phyloP scores from a whole-genome alignment of 2,329 filamentous ascomycete species.

The Penicillium olsonii region DNA sequence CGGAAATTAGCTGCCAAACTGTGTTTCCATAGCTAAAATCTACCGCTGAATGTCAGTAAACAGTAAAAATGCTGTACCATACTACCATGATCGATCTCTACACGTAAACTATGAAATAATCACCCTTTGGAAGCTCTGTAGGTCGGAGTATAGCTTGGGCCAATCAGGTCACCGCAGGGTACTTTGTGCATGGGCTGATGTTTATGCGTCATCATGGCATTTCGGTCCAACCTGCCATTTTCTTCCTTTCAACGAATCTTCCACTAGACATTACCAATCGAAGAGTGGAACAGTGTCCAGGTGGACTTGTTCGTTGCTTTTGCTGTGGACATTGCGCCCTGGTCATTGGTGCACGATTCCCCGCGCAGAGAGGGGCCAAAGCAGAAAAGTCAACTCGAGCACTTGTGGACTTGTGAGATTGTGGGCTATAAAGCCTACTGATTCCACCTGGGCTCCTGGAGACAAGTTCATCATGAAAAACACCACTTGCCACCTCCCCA shows the following conservation, averaged over 20 bases:
- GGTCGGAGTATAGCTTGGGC: neutral
- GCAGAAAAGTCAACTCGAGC: constrained; percentile 2
- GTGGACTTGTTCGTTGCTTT: neutral
- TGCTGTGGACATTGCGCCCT: neutral
- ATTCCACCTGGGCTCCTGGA: neutral
- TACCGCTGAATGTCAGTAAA: too few relatives aligned
- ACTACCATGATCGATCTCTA: too few relatives aligned
- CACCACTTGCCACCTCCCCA: constrained; percentile 65
- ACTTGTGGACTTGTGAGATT: neutral
- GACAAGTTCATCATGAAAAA: constrained; percentile 27
- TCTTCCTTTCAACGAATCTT: constrained; percentile 1
- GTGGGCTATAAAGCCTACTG: neutral
- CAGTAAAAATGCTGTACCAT: too few relatives aligned
- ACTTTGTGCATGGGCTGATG: constrained; percentile 8
- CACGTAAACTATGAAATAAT: too few relatives aligned
- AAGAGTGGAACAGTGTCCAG: neutral
- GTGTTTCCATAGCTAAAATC: neutral
- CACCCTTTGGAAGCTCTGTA: too few relatives aligned
- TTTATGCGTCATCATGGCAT: constrained; percentile 6
- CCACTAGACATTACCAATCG: constrained; percentile 6
- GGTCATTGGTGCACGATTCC: constrained; percentile 2
- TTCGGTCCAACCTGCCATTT: neutral
- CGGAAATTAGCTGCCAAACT: constrained; percentile 1
- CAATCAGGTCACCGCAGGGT: neutral
- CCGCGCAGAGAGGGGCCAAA: constrained; percentile 10